Evolutionary conservation across 1,139 yeast genomes (phyloP), one percentile per base, ranked within the genome.

Genomic region (Pichia inconspicua): DNA sequence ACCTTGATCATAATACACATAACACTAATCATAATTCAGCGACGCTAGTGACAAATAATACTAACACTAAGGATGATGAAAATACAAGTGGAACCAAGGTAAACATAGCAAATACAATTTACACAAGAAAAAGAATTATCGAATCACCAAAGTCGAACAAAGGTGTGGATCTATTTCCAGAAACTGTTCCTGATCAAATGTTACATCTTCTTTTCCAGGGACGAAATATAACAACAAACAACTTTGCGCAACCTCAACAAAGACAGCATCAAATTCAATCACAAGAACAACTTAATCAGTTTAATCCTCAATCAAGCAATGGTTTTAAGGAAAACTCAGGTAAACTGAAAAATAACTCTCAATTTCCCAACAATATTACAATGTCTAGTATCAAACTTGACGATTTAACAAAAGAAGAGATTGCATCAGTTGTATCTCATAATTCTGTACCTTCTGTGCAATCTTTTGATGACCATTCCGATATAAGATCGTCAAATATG

Each of bases 141-240:
- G 27, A 14, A 17, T 37, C 40, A 15, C 40, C 40, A 22, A 37
- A 22, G 14, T 2, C 40, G 2, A 5, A 3, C 8, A 25, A 39
- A 39, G 14, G 15, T n/a, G 15, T 25, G 9, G 44, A 46, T 19
- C 48, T 50, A 34, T 48, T 50, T 35, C 44, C 43, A 14, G 64
- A 62, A n/a, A 32, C 53, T 12, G 61, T 62, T n/a, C 61, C 64
- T 14, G 72, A 68, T 51, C 74, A 74, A 42, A 70, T 78, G 64
- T 64, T 78, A 50, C 78, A 75, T 53, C 62, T 77, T 52, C 71
- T 78, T 43, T 78, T 78, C 54, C 82, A 77, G 57, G 70, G 76
- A 50, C 68, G 71, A 50, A 55, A 57, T 14, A 45, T 28, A 8
- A 28, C 44, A 10, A 32, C 39, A 6, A 42, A 40, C 19, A 31